phyloP scores from a whole-genome alignment of 148 eudicot species.

The Polygonum maritimum region DNA sequence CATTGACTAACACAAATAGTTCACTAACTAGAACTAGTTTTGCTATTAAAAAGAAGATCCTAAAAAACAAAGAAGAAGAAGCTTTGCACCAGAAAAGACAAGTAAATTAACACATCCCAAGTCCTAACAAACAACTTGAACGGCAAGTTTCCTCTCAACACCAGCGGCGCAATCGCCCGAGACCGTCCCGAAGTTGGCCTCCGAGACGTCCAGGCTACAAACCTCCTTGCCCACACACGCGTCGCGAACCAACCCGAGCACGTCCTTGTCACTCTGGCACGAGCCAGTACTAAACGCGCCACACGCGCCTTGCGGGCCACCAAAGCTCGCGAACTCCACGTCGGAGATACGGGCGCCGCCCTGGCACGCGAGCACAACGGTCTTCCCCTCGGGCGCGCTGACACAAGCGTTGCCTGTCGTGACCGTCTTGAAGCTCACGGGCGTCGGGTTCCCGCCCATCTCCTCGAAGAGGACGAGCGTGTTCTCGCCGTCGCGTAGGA shows the following conservation, averaged over 20 bases:
- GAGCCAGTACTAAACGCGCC: neutral
- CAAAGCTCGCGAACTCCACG: neutral
- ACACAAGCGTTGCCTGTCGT: neutral
- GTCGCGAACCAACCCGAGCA: neutral
- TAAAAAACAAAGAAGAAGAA: neutral
- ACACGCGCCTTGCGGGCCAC: neutral
- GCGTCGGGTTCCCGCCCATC: conserved; percentile 1
- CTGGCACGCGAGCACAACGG: neutral
- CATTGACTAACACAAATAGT: neutral
- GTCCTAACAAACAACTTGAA: neutral
- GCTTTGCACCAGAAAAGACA: neutral
- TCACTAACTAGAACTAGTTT: neutral
- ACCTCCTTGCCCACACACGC: conserved; percentile 2
- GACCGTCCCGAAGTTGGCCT: neutral
- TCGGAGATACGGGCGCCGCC: neutral
- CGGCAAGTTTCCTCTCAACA: neutral
- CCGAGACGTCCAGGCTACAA: neutral
- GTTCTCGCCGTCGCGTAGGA: neutral
- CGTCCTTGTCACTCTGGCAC: neutral
- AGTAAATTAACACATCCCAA: neutral
- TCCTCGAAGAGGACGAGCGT: conserved; percentile 3
- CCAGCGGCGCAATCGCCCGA: neutral
- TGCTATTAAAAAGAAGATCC: too few species aligned
- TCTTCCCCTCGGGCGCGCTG: neutral
- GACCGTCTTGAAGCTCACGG: neutral